Evolutionary conservation across 441 rosid species (phyloP), one percentile per base, ranked within the genome.

Genomic region (Gossypium aridum): DNA sequence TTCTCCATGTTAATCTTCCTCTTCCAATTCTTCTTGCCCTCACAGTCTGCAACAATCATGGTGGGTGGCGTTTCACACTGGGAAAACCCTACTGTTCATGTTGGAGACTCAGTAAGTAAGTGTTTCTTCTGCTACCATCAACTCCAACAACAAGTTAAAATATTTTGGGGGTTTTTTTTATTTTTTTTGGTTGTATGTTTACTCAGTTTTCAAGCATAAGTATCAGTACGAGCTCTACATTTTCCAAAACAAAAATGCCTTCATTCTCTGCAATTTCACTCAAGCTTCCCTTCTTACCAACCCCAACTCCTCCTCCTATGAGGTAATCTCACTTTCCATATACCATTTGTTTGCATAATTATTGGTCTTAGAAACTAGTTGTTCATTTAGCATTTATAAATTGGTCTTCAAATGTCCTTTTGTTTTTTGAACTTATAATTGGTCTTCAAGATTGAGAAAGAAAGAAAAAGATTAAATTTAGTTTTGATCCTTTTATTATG

Each of bases 191-290:
- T 20, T 56, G 17, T 63, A 14, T 59, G 45, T 68, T 1, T 28
- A 9, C 28, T 59, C 86, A 94, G 99, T 86, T 76, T 94, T 92
- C 91, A 89, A 84, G 75, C 96, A 88, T 80, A 88, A 92, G 90
- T 75, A 89, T 70, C 83, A 79, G 76, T 81, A 83, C 82, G 79
- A 76, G 4, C 92, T 94, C 77, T 92, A 88, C 92, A 92, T 94
- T 83, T 94, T 92, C 90, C 84, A 83, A 84, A 94, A 74, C 81
- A 78, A 86, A 80, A 83, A 83, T 79, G 97, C 98, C 75, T 92
- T 88, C 84, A 75, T 77, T 72, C 83, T 89, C 86, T 94, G 98
- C 87, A 83, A 92, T 81, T 87, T 91, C 84, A 81, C 92, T 73
- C 92, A 81, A 74, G 86, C 99, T 22, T 83, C 92, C 17, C 92